Percentiles rank a stretch among this genome's conserved stretches.
These are phyloP conservation scores for Sporothrix euskadiensis DNA, from an alignment of 2,329 filamentous ascomycete species.

Conservation along the genomic window DNA sequence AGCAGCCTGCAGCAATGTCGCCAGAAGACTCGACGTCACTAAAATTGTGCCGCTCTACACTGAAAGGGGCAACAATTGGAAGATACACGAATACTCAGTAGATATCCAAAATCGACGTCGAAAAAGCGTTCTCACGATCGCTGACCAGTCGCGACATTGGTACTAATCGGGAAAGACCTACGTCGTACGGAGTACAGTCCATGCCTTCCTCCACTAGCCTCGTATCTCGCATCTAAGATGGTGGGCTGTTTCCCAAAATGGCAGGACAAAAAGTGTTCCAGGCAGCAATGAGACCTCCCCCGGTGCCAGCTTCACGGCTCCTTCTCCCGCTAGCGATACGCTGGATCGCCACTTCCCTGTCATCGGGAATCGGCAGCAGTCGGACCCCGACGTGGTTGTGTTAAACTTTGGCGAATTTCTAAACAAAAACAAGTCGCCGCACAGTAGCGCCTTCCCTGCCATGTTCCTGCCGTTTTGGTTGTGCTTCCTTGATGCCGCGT, in stretches of 20 bases:
- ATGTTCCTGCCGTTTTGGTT: neutral
- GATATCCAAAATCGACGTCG: neutral
- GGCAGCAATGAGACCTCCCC: neutral
- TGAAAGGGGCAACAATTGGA: no score
- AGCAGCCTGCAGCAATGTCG: no score
- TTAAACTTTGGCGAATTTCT: neutral
- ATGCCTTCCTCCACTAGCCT: neutral
- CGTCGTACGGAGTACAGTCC: no score
- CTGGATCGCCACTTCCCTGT: conserved; percentile 1
- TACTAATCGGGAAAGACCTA: neutral
- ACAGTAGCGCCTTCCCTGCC: neutral
- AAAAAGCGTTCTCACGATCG: neutral
- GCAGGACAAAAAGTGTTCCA: neutral
- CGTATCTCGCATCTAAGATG: conserved; percentile 4
- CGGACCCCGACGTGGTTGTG: neutral
- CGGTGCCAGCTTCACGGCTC: neutral
- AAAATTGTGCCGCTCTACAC: no score
- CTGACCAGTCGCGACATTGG: neutral
- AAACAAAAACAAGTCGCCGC: neutral
- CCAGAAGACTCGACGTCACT: neutral
- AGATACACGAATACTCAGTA: no score
- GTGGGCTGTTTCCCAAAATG: neutral
- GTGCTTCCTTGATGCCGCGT: neutral
- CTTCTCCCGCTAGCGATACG: neutral
- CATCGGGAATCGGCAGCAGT: conserved; percentile 19